phyloP scores from a whole-genome alignment of 2,329 filamentous ascomycete species.

The Pseudogymnoascus sp. region DNA sequence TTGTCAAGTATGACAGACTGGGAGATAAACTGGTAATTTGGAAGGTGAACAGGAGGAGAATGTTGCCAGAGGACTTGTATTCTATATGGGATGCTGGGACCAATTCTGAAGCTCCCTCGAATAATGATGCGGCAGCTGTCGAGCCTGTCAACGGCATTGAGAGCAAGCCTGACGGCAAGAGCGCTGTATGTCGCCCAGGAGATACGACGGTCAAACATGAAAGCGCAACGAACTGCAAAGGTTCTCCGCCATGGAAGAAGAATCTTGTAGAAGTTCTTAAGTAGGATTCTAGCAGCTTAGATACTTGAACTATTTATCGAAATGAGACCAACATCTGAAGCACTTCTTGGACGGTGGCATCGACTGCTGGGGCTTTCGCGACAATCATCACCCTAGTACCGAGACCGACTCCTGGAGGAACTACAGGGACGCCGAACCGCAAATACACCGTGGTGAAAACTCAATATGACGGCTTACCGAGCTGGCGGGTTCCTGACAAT shows the following conservation, averaged over 20 bases:
- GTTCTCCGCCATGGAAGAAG: background rate
- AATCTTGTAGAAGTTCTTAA: background rate
- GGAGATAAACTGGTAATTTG: slow-evolving; percentile 24
- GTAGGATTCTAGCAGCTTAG: no score
- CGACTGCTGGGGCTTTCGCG: no score
- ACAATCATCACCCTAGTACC: no score
- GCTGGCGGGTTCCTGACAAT: no score
- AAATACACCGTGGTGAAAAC: background rate
- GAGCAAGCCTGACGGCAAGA: background rate
- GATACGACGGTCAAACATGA: background rate
- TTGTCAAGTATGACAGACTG: slow-evolving; percentile 22
- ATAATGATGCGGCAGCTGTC: background rate
- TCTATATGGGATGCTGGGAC: slow-evolving; percentile 20
- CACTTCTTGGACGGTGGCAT: no score
- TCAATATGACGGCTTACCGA: no score
- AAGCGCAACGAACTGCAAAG: no score
- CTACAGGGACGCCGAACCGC: no score
- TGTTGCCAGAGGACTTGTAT: slow-evolving; percentile 30
- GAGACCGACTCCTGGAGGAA: no score
- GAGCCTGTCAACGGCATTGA: background rate
- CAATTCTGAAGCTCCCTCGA: background rate
- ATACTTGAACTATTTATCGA: no score
- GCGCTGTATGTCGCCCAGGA: background rate
- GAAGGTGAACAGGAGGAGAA: slow-evolving; percentile 18
- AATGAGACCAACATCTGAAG: background rate